Base-by-base conservation (phyloP, 306 rosid species). In the Pterocarpus santalinus region DNA sequence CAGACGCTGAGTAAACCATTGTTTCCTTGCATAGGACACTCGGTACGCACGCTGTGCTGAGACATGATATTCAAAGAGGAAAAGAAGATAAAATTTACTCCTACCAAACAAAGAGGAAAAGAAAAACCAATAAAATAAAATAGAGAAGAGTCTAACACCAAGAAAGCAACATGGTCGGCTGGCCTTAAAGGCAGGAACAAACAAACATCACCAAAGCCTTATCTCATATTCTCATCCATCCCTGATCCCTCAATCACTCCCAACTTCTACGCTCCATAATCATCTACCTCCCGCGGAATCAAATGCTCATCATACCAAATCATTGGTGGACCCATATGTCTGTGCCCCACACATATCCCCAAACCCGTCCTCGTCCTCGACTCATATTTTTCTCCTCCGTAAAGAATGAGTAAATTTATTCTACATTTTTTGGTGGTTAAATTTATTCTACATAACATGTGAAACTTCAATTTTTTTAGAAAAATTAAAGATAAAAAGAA, bases 281-380 rank as follows among this genome's bases (percentile, higher is more conserved):
- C 88, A 82, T 86, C 90, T 87, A 80, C 85, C 85, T 82, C 93
- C 82, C 84, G 73, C 85, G 88, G 92, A 93, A 93, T 93, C 92
- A 65, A 91, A 93, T 90, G 89, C 92, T 91, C 88, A 91, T 88
- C 88, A 89, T 84, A 84, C 92, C 91, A 93, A 93, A 93, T 91
- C 96, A 90, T 91, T 91, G 90, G 91, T 87, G 88, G 91, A 52
- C 79, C 92, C 85, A 2, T 12, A 0, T 85, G 95, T 89, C 91
- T 38, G 4, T 41, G 0, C 12, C 51, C 63, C 56, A 75, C 72
- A 72, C 76, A 58, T 3, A 34, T 16, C 16, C 16, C 55, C 47
- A 53, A 64, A 12, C 53, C 43, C 52, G 13, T 22, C 82, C 84
- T 84, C 85, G 75, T 83, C 89, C 81, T 11, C 38, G 28, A 22